A percentile compares a stretch with the other conserved stretches of the same genome.
Conservation (phyloP, 441 rosid genomes). For the Gossypium lobatum region DNA sequence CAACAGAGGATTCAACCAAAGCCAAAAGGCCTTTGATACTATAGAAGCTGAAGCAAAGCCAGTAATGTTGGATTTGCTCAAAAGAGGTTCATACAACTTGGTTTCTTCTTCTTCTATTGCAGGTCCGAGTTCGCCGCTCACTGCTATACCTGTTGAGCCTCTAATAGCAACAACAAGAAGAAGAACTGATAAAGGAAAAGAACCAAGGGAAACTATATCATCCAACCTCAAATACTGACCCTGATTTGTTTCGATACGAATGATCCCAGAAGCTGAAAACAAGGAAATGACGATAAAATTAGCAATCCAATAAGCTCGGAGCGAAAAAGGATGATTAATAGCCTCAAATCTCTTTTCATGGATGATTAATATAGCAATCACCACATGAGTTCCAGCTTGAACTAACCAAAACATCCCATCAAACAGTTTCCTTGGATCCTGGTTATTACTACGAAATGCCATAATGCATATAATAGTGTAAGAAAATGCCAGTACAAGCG, state of each 20-base stretch:
- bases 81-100: slow-evolving; percentile 25
- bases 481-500: slow-evolving; percentile 38
- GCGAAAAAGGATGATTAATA: slow-evolving; percentile 44
- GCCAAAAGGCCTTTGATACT: slow-evolving; percentile 69
- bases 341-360: slow-evolving; percentile 72
- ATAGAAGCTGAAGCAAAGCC: slow-evolving; percentile 66
- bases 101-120: slow-evolving; percentile 26
- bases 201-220: slow-evolving; percentile 44
- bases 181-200: slow-evolving; percentile 51
- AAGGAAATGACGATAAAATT: slow-evolving; percentile 36
- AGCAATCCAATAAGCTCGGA: slow-evolving; percentile 62
- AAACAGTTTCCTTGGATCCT: slow-evolving; percentile 35
- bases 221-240: slow-evolving; percentile 34
- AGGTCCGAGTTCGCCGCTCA: slow-evolving; percentile 22
- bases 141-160: slow-evolving; percentile 60
- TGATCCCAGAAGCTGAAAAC: slow-evolving; percentile 48
- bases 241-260: slow-evolving; percentile 26
- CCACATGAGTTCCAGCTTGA: slow-evolving; percentile 65
- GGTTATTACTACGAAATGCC: slow-evolving; percentile 30
- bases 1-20: slow-evolving; percentile 88
- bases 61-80: slow-evolving; percentile 41
- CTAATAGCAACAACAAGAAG: slow-evolving; percentile 48
- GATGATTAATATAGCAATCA: slow-evolving; percentile 46
- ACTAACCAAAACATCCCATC: slow-evolving; percentile 56
- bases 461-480: slow-evolving; percentile 41